Conservation (phyloP, 139 green algal species). For the Closterium sp. region DNA sequence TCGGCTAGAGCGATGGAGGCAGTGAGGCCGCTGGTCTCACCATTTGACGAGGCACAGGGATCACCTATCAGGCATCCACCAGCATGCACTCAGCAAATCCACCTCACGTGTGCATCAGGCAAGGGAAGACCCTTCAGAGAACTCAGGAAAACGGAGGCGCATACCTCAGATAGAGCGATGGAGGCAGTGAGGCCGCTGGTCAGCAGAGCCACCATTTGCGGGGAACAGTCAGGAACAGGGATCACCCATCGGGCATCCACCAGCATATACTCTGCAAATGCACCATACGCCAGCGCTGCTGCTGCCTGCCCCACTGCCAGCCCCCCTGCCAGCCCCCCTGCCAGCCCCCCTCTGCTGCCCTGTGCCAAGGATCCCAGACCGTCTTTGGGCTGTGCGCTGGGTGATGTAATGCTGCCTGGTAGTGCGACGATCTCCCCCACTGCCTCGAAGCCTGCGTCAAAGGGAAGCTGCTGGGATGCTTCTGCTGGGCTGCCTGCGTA, state of each 20-base stretch:
- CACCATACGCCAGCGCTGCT: constrained; percentile 66
- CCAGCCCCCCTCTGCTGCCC: constrained; percentile 16
- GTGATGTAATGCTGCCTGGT: background rate
- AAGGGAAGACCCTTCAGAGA: no score
- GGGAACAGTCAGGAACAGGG: constrained; percentile 59
- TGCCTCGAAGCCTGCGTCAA: constrained; percentile 27
- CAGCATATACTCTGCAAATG: constrained; percentile 33
- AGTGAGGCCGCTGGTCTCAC: no score
- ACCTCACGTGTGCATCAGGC: no score
- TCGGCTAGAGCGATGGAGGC: no score
- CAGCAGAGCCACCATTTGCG: constrained; percentile 77
- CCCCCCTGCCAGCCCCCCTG: constrained; percentile 51
- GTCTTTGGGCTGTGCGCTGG: no score
- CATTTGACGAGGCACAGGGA: no score
- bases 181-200: constrained; percentile 84
- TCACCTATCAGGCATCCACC: no score
- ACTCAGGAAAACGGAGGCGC: no score
- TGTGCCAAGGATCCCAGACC: no score
- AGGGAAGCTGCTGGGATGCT: constrained; percentile 15
- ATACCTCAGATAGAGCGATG: constrained; percentile 59
- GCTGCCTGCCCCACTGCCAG: constrained; percentile 62
- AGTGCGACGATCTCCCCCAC: background rate
- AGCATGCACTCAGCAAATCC: no score
- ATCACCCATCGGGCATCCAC: constrained; percentile 40
- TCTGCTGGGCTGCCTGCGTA: constrained; percentile 1